A percentile compares a stretch with the other conserved stretches of the same genome.
These are phyloP conservation scores for Mycosarcoma maydis DNA, from an alignment of 1,284 basidiomycete species.

Conservation along the genomic window DNA sequence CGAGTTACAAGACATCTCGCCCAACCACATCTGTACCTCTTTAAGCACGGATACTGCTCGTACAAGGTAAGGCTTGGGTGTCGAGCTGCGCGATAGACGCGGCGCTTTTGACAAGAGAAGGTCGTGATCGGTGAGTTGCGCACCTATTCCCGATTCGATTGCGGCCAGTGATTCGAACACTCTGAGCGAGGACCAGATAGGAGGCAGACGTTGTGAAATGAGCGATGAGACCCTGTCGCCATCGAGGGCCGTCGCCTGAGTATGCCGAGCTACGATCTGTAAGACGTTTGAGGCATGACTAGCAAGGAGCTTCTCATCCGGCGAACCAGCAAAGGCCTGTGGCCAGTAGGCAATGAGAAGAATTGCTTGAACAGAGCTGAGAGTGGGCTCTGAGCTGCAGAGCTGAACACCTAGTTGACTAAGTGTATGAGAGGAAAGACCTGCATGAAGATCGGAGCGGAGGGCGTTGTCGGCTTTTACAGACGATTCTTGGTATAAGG, in stretches of 20 bases:
- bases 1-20: slow-evolving; percentile 25
- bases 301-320: slow-evolving; percentile 29
- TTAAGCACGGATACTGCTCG: slow-evolving; percentile 22
- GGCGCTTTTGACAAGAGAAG: slow-evolving; percentile 31
- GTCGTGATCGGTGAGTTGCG: slow-evolving; percentile 37
- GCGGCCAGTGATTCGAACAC: slow-evolving; percentile 36
- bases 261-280: slow-evolving; percentile 15
- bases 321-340: slow-evolving; percentile 36
- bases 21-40: slow-evolving; percentile 34
- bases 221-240: slow-evolving; percentile 12
- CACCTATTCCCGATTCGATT: slow-evolving; percentile 32
- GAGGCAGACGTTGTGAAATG: slow-evolving; percentile 18
- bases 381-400: slow-evolving; percentile 15
- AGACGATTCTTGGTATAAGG: slow-evolving; percentile 30
- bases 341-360: slow-evolving; percentile 43
- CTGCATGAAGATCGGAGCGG: slow-evolving; percentile 22
- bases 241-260: slow-evolving; percentile 2
- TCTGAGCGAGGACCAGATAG: slow-evolving; percentile 22
- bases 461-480: slow-evolving; percentile 8
- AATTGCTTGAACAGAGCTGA: slow-evolving; percentile 34
- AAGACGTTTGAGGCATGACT: slow-evolving; percentile 23
- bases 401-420: slow-evolving; percentile 22
- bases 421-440: slow-evolving; percentile 19
- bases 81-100: slow-evolving; percentile 22
- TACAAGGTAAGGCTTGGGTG: slow-evolving; percentile 25